Evolutionary conservation across 164 flowering plant genomes (phyloP).

Genomic region (Chimonanthus salicifolius): DNA sequence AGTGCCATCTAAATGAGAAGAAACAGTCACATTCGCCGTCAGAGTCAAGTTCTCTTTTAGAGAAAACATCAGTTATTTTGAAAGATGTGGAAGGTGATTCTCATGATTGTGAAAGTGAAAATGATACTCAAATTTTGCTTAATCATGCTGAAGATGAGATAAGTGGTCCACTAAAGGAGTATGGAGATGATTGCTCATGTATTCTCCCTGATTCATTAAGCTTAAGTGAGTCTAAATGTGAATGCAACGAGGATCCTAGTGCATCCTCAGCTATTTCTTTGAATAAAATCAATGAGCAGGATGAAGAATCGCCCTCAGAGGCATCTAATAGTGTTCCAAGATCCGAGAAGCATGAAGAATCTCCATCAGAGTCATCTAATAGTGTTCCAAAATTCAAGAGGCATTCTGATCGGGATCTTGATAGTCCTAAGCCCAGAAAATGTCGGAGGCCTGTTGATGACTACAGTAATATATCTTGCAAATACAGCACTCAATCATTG

Average conservation of each 20-base stretch:
- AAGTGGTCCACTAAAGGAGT: conserved; percentile 11
- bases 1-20: conserved; percentile 4
- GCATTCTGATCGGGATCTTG: conserved; percentile 59
- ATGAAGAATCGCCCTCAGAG: conserved; percentile 34
- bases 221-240: conserved; percentile 14
- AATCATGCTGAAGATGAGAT: conserved; percentile 22
- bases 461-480: conserved; percentile 36
- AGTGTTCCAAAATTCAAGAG: conserved; percentile 51
- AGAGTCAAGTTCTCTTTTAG: conserved; percentile 19
- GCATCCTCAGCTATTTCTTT: conserved; percentile 15
- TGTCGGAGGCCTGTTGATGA: conserved; percentile 40
- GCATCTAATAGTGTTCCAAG: conserved; percentile 15
- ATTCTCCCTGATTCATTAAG: conserved; percentile 19
- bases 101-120: conserved; percentile 21
- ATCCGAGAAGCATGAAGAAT: conserved; percentile 60
- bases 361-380: conserved; percentile 25
- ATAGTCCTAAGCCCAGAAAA: conserved; percentile 87
- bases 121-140: conserved; percentile 16
- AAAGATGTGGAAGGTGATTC: conserved; percentile 21
- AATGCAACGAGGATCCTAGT: conserved; percentile 19
- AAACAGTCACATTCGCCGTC: background rate
- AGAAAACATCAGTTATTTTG: conserved; percentile 23
- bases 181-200: conserved; percentile 28
- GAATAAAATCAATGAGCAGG: conserved; percentile 16
- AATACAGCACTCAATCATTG: conserved; percentile 61